These are phyloP conservation scores for Monilinia fructigena DNA, from an alignment of 2,329 filamentous ascomycete genomes.

Conservation along the genomic window DNA sequence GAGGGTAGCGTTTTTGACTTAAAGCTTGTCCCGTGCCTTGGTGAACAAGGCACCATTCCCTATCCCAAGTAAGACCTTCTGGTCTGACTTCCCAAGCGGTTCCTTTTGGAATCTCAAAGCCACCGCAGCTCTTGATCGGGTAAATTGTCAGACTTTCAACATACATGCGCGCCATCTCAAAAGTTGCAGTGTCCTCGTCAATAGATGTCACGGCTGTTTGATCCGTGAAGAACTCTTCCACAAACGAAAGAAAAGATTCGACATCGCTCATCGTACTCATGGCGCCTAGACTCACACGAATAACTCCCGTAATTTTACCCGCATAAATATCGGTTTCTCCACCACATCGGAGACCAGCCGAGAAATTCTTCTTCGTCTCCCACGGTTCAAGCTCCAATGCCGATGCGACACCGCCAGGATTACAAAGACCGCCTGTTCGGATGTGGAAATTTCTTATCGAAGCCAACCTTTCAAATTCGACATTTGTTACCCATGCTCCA, in stretches of 20 bases:
- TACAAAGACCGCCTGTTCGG: slow-evolving; percentile 86
- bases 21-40: slow-evolving; percentile 79
- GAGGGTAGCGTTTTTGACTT: slow-evolving; percentile 84
- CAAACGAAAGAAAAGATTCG: slow-evolving; percentile 66
- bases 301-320: slow-evolving; percentile 83
- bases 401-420: slow-evolving; percentile 79
- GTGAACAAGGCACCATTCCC: slow-evolving; percentile 94
- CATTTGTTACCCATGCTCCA: slow-evolving; percentile 74
- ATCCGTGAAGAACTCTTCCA: slow-evolving; percentile 61
- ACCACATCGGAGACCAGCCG: slow-evolving; percentile 80
- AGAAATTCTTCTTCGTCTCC: slow-evolving; percentile 84
- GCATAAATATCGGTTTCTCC: slow-evolving; percentile 76
- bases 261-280: slow-evolving; percentile 83
- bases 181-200: neutral
- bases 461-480: slow-evolving; percentile 85
- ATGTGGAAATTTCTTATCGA: slow-evolving; percentile 77
- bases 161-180: slow-evolving; percentile 39
- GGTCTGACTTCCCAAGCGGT: slow-evolving; percentile 71
- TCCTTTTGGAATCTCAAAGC: slow-evolving; percentile 65
- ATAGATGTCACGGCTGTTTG: neutral
- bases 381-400: slow-evolving; percentile 71
- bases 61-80: slow-evolving; percentile 89
- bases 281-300: slow-evolving; percentile 82
- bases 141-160: slow-evolving; percentile 73
- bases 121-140: slow-evolving; percentile 92